Evolutionary conservation across 257 asterid species (phyloP), one percentile per base, ranked within the genome.

Genomic region (Nicotiana noctiflora): DNA sequence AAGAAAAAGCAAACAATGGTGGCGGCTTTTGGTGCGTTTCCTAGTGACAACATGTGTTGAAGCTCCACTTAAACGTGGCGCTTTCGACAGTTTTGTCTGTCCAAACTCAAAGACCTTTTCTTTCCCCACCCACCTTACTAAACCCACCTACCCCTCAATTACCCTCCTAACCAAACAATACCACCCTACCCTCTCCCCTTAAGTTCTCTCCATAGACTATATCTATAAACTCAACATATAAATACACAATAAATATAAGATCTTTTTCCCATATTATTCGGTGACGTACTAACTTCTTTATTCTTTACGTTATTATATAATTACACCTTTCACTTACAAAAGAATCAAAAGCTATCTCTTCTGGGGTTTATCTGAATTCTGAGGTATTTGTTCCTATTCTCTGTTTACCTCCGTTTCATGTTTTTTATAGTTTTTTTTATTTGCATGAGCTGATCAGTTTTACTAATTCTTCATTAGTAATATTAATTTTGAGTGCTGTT

Each of bases 41-140:
- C 23, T 27, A 23, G 40, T 51, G 34, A 6, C 25, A 64, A 64
- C 77, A 53, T 37, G 77, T 31, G 63, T 6, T 32, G 18, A 78
- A 25, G 11, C 55, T n/a, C 65, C 23, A 37, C 49, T 79, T 53
- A 64, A 64, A 79, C 82, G 82, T 64, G 77, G 82, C 82, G n/a
- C 65, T 79, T 63, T 34, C 63, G 34, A 79, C 76, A 63, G 19
- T 78, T 61, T 62, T 67, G 14, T 79, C 82, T 61, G 62, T 52
- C 17, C n/a, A 40, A 49, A 59, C 72, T 62, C 76, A 79, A 68
- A 37, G 56, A 40, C 76, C 56, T 21, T 55, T 12, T 78, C 57
- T 49, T 23, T n/a, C 40, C 11, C 79, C 61, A 74, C 79, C 15
- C 44, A 10, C 46, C 37, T 2, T 0, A 21, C 4, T 18, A 18